phyloP scores from a whole-genome alignment of 2,329 filamentous ascomycete species.

The Hypomyces perniciosus region DNA sequence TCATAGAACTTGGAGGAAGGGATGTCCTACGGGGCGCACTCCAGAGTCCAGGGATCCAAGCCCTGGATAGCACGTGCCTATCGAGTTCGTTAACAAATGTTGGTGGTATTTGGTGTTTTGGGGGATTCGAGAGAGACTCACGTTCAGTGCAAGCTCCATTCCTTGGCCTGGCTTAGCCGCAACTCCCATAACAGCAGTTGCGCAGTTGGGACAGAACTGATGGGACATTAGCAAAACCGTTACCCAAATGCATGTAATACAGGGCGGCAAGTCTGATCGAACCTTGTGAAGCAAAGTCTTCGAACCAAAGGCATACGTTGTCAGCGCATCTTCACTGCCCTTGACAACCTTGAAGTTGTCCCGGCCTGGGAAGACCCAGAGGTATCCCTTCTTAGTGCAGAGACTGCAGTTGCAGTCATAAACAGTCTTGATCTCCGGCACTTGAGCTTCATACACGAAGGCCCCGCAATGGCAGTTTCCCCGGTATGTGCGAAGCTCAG shows the following conservation, averaged over 20 bases:
- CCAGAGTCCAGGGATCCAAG: constrained; percentile 36
- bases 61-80: constrained; percentile 40
- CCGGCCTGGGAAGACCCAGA: constrained; percentile 30
- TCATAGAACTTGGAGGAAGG: background rate
- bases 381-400: constrained; percentile 46
- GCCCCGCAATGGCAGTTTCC: constrained; percentile 54
- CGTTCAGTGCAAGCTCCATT: constrained; percentile 12
- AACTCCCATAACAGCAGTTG: constrained; percentile 35
- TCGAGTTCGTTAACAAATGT: background rate
- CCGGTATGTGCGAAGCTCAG: constrained; percentile 37
- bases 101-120: background rate
- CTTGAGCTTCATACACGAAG: constrained; percentile 44
- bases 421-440: constrained; percentile 53
- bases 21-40: constrained; percentile 28
- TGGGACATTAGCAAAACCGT: background rate
- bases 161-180: background rate
- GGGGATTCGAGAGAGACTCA: background rate
- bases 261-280: background rate
- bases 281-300: constrained; percentile 38
- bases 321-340: constrained; percentile 36
- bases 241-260: background rate
- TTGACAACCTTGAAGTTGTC: constrained; percentile 40
- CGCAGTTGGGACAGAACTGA: constrained; percentile 49
- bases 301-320: constrained; percentile 38
- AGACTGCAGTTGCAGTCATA: constrained; percentile 62